These are phyloP conservation scores for Fusarium sp. DNA, from an alignment of 2,329 filamentous ascomycete species.

Conservation along the genomic window DNA sequence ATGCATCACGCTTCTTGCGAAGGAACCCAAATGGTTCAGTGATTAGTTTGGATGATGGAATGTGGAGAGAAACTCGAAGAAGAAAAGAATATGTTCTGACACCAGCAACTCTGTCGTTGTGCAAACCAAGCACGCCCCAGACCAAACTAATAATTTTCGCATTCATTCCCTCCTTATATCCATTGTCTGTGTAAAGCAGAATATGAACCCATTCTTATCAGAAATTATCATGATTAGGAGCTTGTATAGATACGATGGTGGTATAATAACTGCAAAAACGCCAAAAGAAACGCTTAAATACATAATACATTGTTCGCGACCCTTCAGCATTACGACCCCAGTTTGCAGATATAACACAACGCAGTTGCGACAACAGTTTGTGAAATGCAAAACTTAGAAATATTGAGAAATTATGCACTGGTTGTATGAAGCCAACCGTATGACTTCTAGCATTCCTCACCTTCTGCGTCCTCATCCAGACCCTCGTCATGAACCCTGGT, in stretches of 20 bases:
- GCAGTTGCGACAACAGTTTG: background rate
- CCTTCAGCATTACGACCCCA: background rate
- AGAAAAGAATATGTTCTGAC: background rate
- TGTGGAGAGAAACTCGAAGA: background rate
- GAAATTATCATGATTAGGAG: background rate
- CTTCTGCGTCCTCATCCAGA: constrained; percentile 43
- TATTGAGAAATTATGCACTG: background rate
- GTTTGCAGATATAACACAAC: background rate
- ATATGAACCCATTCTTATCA: background rate
- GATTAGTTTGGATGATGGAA: background rate
- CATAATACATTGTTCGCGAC: background rate
- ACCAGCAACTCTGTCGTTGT: background rate
- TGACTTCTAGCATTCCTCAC: constrained; percentile 35
- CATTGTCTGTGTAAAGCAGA: background rate
- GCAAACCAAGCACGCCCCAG: background rate
- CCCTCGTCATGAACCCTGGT: background rate
- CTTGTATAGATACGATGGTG: background rate
- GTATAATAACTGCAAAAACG: constrained; percentile 14
- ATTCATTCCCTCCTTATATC: background rate
- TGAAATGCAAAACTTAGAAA: background rate
- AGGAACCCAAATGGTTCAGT: background rate
- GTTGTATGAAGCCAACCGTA: background rate
- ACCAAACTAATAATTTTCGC: background rate
- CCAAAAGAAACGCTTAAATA: background rate
- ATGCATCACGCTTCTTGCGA: background rate